phyloP scores from a whole-genome alignment of 139 green algal species.

The Pleodorina starrii region DNA sequence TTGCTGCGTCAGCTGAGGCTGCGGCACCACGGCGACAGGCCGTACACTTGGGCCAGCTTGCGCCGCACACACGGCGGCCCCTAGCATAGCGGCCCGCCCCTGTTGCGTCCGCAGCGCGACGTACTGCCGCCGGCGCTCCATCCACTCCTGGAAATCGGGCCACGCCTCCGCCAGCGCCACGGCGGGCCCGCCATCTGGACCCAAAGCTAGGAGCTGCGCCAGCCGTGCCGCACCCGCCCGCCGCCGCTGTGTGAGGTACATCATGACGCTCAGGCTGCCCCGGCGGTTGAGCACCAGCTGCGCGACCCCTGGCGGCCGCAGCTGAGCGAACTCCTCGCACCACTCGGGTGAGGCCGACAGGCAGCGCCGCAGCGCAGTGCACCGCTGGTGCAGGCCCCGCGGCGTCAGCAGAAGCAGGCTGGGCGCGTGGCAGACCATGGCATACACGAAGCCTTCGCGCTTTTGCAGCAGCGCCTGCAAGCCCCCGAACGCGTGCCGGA shows the following conservation, averaged over 20 bases:
- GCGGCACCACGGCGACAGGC: neutral
- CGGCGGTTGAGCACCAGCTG: constrained; percentile 40
- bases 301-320: constrained; percentile 37
- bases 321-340: constrained; percentile 47
- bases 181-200: neutral
- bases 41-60: neutral
- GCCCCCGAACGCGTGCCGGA: constrained; percentile 28
- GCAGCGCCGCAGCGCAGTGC: constrained; percentile 28
- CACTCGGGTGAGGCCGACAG: constrained; percentile 22
- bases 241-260: constrained; percentile 45
- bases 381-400: constrained; percentile 40
- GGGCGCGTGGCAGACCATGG: constrained; percentile 53
- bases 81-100: neutral
- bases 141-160: constrained; percentile 19
- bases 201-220: neutral
- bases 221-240: constrained; percentile 20
- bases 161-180: neutral
- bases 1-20: neutral
- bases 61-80: neutral
- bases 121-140: constrained; percentile 26
- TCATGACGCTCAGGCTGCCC: constrained; percentile 13
- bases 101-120: neutral
- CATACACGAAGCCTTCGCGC: constrained; percentile 54
- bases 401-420: constrained; percentile 47
- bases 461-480: constrained; percentile 50